Evolutionary conservation across 495 filamentous ascomycete species (phyloP), one percentile per base, ranked within the genome.

Genomic region (Hyaloscypha finlandica): DNA sequence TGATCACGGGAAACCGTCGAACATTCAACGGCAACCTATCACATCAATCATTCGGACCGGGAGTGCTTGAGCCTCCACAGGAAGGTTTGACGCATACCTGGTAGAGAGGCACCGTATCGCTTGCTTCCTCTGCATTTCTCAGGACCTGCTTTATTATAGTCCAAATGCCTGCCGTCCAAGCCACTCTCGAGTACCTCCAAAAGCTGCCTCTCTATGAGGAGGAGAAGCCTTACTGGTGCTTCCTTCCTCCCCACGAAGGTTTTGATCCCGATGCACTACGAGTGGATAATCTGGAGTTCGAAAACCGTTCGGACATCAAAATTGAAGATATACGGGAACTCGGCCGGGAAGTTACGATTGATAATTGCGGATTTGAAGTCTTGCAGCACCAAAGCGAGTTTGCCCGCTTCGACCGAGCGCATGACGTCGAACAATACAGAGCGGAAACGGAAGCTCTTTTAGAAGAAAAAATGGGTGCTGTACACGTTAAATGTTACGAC

Each of bases 171-270:
- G 19, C 48, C 29, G 65, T 68, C 3, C n/a, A 58, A 6, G 63
- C 33, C 16, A 64, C 29, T n/a, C 33, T 69, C 29, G 57, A 69
- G 29, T 66, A 70, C 48, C 63, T 70, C 2, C 57, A 70, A 31
- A 58, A 66, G n/a, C 63, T 70, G 20, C 31, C 56, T 3, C 59
- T 70, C 0, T 70, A 70, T 29, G 35, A 70, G 39, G 30, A 31
- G 22, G 58, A 70, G 37, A 70, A 70, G 39, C 68, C 68, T 25
- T 70, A 70, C 53, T 70, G 63, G 63, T 66, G 63, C 30, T 63
- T 70, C 8, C 31, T 57, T 1, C 11, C 63, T 0, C 68, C 68
- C 2, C 45, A 63, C 6, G 58, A 66, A 0, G 58, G 59, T 16
- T 70, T 70, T 51, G 63, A 70, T 45, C 68, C 68, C 16, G 59